These are phyloP conservation scores for Hypoxylon crocopeplum DNA, from an alignment of 495 filamentous ascomycete species.

Conservation along the genomic window DNA sequence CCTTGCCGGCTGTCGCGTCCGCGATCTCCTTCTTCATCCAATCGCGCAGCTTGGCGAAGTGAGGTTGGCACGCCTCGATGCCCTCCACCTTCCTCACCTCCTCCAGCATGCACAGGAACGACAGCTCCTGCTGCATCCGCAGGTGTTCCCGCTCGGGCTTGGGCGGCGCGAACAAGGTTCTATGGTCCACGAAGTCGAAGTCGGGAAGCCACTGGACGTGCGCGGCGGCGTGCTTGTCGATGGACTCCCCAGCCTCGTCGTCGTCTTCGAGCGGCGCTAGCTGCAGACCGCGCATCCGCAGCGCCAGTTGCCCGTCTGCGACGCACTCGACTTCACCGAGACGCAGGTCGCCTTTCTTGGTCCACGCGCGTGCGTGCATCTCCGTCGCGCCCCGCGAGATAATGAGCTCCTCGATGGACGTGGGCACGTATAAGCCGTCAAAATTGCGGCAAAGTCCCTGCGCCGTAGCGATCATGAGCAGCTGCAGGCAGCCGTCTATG, in stretches of 20 bases:
- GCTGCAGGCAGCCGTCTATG: constrained; percentile 54
- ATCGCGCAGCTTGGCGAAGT: constrained; percentile 39
- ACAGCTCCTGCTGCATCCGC: constrained; percentile 33
- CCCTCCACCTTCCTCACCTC: constrained; percentile 22
- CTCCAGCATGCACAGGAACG: constrained; percentile 43
- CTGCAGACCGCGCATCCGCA: constrained; percentile 29
- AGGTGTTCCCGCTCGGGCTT: constrained; percentile 15
- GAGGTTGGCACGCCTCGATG: constrained; percentile 33
- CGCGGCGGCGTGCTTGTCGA: constrained; percentile 41
- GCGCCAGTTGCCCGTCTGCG: constrained; percentile 25
- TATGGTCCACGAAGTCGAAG: constrained; percentile 43
- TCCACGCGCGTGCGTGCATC: constrained; percentile 32
- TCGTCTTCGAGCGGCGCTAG: constrained; percentile 40
- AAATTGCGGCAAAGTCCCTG: constrained; percentile 41
- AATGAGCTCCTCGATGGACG: constrained; percentile 48
- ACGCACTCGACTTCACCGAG: constrained; percentile 30
- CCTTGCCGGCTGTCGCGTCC: constrained; percentile 12
- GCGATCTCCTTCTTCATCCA: constrained; percentile 41
- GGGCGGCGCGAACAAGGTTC: constrained; percentile 23
- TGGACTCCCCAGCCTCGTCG: neutral
- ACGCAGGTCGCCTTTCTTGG: constrained; percentile 18
- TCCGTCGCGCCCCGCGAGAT: constrained; percentile 31
- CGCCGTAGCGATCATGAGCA: constrained; percentile 42
- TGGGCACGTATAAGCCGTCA: constrained; percentile 40
- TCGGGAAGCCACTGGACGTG: constrained; percentile 44